Base-by-base conservation (phyloP, 2,329 filamentous ascomycete genomes). In the Cephalotrichum gorgonifer region DNA sequence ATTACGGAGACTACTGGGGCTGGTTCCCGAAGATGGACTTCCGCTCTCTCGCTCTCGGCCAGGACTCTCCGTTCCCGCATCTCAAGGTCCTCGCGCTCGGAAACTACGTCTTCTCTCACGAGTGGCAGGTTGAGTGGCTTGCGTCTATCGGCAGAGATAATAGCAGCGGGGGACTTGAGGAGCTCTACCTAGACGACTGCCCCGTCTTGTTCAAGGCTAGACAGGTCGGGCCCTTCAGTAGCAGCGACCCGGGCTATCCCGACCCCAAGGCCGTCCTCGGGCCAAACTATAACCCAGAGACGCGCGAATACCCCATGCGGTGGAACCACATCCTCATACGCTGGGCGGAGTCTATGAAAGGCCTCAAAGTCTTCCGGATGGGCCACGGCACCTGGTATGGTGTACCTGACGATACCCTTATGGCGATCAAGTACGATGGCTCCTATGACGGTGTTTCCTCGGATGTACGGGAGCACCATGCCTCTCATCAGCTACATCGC, bases 71-170 rank as follows among this genome's bases (percentile, higher is more conserved):
- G 1, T 68, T 74, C 27, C 67, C 68, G 0, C 56, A 60, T 1
- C 63, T 75, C 4, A 61, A 62, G 28, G 59, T 64, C 0, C 60
- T 75, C 0, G 57, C 62, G 0, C 53, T 76, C 0, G 67, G 68
- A 0, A 65, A 64, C 2, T 69, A 64, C 20, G 60, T 63, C 3
- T 72, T 76, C 44, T 61, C 62, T 4, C 62, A 72, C 30, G 63
- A 72, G 20, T 67, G 64, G 60, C 71, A 75, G 48, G 54, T 73
- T 0, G 65, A 68, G 9, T 75, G 71, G 71, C 64, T 76, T 4
- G 50, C 67, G 0, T 62, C 62, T 0, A 59, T 74, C 3, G 60
- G 55, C 4, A 12, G 51, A 4, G 41, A 45, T 3, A 60, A 57
- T n/a, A 53, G 51, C 2, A 47, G 33, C 1, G 56, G 55, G 0